A percentile compares a stretch with the other conserved stretches of the same genome.
phyloP scores from a whole-genome alignment of 192 early-diverging fungal species.

The Backusella circina region DNA sequence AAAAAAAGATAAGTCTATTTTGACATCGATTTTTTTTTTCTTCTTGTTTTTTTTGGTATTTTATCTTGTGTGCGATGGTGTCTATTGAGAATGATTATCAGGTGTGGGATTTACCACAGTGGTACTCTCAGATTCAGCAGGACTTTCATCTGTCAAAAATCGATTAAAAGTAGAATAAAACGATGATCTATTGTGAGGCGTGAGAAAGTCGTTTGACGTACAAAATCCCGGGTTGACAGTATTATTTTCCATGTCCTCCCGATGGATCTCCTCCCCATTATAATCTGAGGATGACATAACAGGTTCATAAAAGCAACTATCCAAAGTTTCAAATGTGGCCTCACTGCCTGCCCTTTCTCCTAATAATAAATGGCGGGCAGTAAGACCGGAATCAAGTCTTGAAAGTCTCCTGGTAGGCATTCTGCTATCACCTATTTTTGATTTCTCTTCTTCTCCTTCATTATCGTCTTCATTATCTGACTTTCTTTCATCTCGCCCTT shows the following conservation, averaged over 20 bases:
- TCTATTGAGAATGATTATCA: background rate
- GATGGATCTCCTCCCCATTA: background rate
- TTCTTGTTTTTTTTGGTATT: background rate
- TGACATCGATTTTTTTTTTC: background rate
- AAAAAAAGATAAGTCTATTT: background rate
- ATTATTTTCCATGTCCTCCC: background rate
- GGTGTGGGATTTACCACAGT: background rate
- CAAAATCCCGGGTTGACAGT: background rate
- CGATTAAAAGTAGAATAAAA: background rate
- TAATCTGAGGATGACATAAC: background rate
- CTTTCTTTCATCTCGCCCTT: background rate
- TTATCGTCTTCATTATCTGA: background rate
- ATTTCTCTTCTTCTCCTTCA: background rate
- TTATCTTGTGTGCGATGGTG: background rate
- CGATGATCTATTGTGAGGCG: background rate
- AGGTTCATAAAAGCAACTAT: background rate
- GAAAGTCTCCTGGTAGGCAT: background rate
- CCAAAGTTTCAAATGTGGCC: background rate
- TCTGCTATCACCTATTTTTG: background rate
- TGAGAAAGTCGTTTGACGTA: background rate
- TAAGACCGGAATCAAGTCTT: constrained; percentile 2
- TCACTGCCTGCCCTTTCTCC: constrained; percentile 1
- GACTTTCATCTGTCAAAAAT: background rate
- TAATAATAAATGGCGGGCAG: background rate
- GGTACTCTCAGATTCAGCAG: background rate